Percentiles rank a stretch among this genome's conserved stretches.
These are phyloP conservation scores for Yamadazyma atlantica DNA, from an alignment of 1,139 yeast species.

Conservation along the genomic window DNA sequence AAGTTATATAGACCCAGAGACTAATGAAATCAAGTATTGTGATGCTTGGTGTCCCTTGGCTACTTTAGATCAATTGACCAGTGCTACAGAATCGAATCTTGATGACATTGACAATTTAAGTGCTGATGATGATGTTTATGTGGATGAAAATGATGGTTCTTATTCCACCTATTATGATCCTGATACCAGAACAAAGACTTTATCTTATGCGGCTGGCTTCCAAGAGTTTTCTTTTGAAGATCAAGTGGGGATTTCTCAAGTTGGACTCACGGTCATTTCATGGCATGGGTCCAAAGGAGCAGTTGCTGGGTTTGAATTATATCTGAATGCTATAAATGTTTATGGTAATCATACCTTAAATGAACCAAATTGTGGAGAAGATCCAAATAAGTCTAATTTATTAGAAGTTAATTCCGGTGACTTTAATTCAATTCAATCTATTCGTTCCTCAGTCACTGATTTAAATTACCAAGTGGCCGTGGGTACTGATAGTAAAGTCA, in stretches of 20 bases:
- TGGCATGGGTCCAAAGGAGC: slow-evolving; percentile 73
- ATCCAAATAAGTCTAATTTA: slow-evolving; percentile 29
- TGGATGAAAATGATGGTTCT: slow-evolving; percentile 37
- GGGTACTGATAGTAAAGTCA: slow-evolving; percentile 46
- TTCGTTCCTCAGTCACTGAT: slow-evolving; percentile 26
- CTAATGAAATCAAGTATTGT: slow-evolving; percentile 59
- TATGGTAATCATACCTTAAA: slow-evolving; percentile 79
- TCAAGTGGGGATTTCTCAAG: slow-evolving; percentile 55
- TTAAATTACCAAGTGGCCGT: slow-evolving; percentile 23
- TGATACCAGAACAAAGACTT: slow-evolving; percentile 39
- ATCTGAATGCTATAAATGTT: slow-evolving; percentile 55
- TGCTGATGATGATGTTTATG: slow-evolving; percentile 26
- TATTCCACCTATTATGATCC: slow-evolving; percentile 40
- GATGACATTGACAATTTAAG: slow-evolving; percentile 21
- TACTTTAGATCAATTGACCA: slow-evolving; percentile 28
- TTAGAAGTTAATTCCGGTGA: slow-evolving; percentile 34
- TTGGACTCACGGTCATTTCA: slow-evolving; percentile 66
- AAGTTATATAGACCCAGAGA: slow-evolving; percentile 74
- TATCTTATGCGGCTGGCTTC: slow-evolving; percentile 51
- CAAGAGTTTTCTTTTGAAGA: slow-evolving; percentile 86
- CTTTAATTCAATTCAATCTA: slow-evolving; percentile 30
- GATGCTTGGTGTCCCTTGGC: slow-evolving; percentile 85
- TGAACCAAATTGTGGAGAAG: slow-evolving; percentile 56
- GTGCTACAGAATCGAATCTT: slow-evolving; percentile 22
- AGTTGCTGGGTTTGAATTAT: slow-evolving; percentile 71